Conservation (phyloP, 306 rosid genomes). For the Vachellia collinsii region DNA sequence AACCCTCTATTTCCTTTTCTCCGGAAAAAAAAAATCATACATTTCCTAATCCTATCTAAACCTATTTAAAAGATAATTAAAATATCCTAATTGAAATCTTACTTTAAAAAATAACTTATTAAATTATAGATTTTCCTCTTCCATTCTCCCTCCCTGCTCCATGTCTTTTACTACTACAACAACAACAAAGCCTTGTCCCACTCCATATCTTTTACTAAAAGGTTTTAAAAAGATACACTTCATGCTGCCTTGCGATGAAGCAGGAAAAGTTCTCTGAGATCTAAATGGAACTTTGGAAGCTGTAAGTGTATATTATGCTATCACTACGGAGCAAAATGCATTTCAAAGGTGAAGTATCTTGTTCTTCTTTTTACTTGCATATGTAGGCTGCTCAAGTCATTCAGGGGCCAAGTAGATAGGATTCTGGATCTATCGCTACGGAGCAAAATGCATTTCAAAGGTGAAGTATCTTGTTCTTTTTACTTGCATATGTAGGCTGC, state of each 20-base stretch:
- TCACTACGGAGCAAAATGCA: background rate
- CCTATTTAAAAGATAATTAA: no score
- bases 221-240: background rate
- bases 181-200: no score
- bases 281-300: slow-evolving; percentile 15
- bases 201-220: background rate
- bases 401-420: slow-evolving; percentile 12
- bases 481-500: background rate
- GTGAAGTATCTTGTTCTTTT: background rate
- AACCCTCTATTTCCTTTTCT: background rate
- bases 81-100: background rate
- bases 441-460: slow-evolving; percentile 16
- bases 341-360: slow-evolving; percentile 1
- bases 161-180: background rate
- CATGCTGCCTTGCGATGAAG: slow-evolving; percentile 2
- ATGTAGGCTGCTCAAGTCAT: slow-evolving; percentile 13
- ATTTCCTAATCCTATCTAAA: background rate
- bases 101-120: background rate
- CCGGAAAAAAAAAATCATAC: no score
- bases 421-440: background rate
- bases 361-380: background rate
- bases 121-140: background rate
- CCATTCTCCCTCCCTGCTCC: background rate
- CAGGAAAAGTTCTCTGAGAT: slow-evolving; percentile 5
- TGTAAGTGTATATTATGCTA: slow-evolving; percentile 2